Conservation (phyloP, 176 grass and related monocot genomes). For the Aegilops bicornis region DNA sequence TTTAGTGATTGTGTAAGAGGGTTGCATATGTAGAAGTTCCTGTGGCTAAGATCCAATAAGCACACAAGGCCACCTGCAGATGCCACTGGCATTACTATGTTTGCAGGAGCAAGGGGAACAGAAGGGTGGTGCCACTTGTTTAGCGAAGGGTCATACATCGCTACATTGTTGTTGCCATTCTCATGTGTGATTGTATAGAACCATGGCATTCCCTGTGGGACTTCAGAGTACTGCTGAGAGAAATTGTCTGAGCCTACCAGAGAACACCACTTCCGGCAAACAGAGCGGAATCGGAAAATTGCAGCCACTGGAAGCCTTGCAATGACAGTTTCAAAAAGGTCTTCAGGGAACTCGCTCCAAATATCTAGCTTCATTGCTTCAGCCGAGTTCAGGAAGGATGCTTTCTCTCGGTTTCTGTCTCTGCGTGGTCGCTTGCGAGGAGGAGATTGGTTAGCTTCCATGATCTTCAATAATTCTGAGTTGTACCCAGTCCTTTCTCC, state of each 20-base stretch:
- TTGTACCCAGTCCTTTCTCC: slow-evolving; percentile 48
- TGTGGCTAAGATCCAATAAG: slow-evolving; percentile 83
- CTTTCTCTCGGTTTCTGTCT: slow-evolving; percentile 49
- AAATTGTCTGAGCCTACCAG: slow-evolving; percentile 74
- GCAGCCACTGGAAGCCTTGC: slow-evolving; percentile 80
- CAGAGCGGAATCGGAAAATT: slow-evolving; percentile 84
- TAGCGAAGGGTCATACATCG: slow-evolving; percentile 72
- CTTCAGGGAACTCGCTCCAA: slow-evolving; percentile 92
- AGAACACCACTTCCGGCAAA: slow-evolving; percentile 83
- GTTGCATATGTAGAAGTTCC: slow-evolving; percentile 83
- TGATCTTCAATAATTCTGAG: slow-evolving; percentile 51
- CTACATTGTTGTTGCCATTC: slow-evolving; percentile 65
- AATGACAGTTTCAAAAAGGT: slow-evolving; percentile 82
- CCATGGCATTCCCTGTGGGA: slow-evolving; percentile 66
- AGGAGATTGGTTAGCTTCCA: slow-evolving; percentile 56
- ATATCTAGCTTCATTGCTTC: slow-evolving; percentile 69
- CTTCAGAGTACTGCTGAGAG: slow-evolving; percentile 56
- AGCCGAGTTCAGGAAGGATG: slow-evolving; percentile 46
- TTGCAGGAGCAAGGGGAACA: slow-evolving; percentile 59
- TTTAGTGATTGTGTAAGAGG: slow-evolving; percentile 75
- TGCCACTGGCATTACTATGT: slow-evolving; percentile 85
- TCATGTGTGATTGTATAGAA: slow-evolving; percentile 89
- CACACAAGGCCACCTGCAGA: slow-evolving; percentile 94
- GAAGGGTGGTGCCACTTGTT: slow-evolving; percentile 84
- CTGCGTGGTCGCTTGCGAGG: slow-evolving; percentile 55